Base-by-base conservation (phyloP, 2,329 filamentous ascomycete species). In the Botrytis porri region DNA sequence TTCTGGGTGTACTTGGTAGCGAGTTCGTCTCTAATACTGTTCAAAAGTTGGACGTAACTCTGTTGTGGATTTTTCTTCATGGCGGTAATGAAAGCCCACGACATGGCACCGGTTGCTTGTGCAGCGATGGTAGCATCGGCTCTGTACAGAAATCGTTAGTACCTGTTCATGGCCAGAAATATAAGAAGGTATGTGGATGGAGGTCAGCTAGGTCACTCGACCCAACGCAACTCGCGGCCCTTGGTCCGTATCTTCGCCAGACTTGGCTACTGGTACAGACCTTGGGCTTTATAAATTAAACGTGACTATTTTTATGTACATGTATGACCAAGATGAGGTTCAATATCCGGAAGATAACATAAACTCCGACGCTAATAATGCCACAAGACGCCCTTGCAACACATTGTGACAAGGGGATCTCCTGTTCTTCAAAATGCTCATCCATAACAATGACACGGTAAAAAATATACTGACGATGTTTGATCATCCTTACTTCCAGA, bases 31-130 rank as follows among this genome's bases (percentile, higher is more conserved):
- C 96, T 93, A 80, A 99, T 95, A 83, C 91, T 97, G 86, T 98
- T 98, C 77, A 99, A 88, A 73, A 99, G 86, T 85, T 98, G 91
- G 69, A 98, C 93, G 81, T 99, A 99, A 84, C 92, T 97, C 85
- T 98, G 96, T 81, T 97, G 92, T 0, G 94, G 94, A 81, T 97
- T 97, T 85, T 95, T 94, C 86, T 93, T 95, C 80, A 98, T 87
- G 32, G 95, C 92, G 1, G 88, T 90, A 82, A 99, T 96, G 82
- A 99, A 99, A 3, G 96, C 96, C 90, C 93, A 98, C 5, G 94
- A 97, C 96, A 99, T 98, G 82, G 96, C 96, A 72, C 96, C 96
- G 0, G 96, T 99, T 48, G 96, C 95, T 84, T 98, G 88, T 73
- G 93, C 75, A 60, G 79, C 89, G 77, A 98, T 98, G 41, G 90